Base-by-base conservation (phyloP, 768 basidiomycete genomes). In the Grammothele lineata region DNA sequence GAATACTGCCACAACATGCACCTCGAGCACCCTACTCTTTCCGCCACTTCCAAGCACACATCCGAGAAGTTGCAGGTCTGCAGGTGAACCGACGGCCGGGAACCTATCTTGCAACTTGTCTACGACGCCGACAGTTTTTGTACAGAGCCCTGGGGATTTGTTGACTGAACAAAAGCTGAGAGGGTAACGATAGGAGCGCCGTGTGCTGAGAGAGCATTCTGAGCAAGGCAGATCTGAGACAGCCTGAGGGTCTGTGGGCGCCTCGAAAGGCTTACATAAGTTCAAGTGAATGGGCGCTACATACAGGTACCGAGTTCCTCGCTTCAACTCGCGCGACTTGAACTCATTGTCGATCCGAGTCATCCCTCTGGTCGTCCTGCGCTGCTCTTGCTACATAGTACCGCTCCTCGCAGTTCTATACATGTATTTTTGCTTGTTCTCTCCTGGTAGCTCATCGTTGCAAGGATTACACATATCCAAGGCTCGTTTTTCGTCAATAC, bases 51-150 rank as follows among this genome's bases (percentile, higher is more conserved):
- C 90, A 15, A 92, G 75, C 40, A 92, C 90, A 58, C 90, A 92
- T 64, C 92, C 92, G 72, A 92, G 90, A 12, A 90, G 90, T 47
- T 92, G 73, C 66, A 80, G 76, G 27, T 83, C 73, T 44, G 83
- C 81, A 40, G 78, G 82, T 19, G 85, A 79, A 58, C 90, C 90
- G 52, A 92, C 85, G 15, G 90, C 82, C 30, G 81, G 77, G 67
- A 92, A 92, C 55, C 91, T 90, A 73, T 92, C 90, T 66, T 92
- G 90, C 37, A 92, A 83, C 62, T 88, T 92, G 77, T 92, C 92
- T 61, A 92, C 72, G 43, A 87, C 78, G 26, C 71, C 64, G 45
- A 92, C 89, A 53, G 92, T 87, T 63, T 92, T 90, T 55, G 78
- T 72, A 44, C 90, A 90, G 56, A 92, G 81, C 45, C 85, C 67